These are phyloP conservation scores for Pseudotsuga menziesii DNA, from an alignment of 75 land plant species.

Conservation along the genomic window DNA sequence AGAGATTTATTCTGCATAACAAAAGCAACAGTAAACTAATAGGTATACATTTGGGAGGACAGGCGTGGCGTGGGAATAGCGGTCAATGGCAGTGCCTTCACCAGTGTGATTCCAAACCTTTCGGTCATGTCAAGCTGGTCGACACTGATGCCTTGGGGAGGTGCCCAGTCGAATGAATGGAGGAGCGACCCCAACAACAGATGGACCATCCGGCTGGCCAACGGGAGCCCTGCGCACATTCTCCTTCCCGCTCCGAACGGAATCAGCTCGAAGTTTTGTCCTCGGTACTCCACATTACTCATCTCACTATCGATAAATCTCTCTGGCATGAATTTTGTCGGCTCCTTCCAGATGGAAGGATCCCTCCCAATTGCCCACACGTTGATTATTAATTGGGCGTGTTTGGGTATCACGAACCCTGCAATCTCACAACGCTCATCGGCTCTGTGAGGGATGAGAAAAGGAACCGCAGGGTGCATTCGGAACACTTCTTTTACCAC, in stretches of 20 bases:
- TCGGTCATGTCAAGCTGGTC: constrained; percentile 68
- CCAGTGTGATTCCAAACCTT: constrained; percentile 54
- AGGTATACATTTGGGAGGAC: no score
- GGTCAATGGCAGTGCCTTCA: constrained; percentile 30
- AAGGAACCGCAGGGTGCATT: constrained; percentile 67
- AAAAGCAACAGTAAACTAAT: no score
- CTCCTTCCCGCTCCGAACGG: constrained; percentile 69
- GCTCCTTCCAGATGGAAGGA: constrained; percentile 46
- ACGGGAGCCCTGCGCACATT: constrained; percentile 53
- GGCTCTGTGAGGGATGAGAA: constrained; percentile 57
- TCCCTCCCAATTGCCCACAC: constrained; percentile 60
- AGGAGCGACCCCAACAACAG: constrained; percentile 44
- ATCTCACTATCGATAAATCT: constrained; percentile 42
- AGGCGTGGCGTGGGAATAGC: constrained; percentile 46
- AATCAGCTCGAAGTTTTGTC: constrained; percentile 48
- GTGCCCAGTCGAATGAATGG: constrained; percentile 50
- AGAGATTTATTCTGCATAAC: no score
- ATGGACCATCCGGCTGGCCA: constrained; percentile 46
- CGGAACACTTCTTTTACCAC: constrained; percentile 63
- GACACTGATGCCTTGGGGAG: constrained; percentile 25
- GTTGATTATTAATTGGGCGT: constrained; percentile 40
- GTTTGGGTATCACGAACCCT: constrained; percentile 57
- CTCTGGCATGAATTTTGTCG: constrained; percentile 50
- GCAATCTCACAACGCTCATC: constrained; percentile 36
- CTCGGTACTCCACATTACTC: constrained; percentile 31